Base-by-base conservation (phyloP, 495 filamentous ascomycete genomes). In the Penicillium verhagenii region DNA sequence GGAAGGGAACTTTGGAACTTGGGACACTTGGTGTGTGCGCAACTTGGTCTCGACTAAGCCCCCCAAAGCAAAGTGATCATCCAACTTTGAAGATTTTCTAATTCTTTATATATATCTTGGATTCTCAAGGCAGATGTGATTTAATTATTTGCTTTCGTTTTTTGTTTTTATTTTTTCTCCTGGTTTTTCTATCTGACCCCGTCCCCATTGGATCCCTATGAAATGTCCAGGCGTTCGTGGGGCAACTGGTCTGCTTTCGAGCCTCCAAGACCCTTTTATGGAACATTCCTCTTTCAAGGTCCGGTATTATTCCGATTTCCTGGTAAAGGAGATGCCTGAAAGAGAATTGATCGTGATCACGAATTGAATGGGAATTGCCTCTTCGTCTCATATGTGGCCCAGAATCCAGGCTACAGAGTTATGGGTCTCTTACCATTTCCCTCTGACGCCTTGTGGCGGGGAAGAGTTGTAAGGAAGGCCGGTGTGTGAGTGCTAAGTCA, bases 1-100 rank as follows among this genome's bases (percentile, higher is more conserved):
- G 63, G 66, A 64, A n/a, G n/a, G n/a, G n/a, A n/a, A n/a, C n/a
- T n/a, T n/a, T n/a, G n/a, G n/a, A n/a, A n/a, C n/a, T 67, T 65
- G 64, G 63, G 66, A 64, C 67, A 61, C 50, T 46, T 54, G 60
- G 64, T 67, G 61, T 62, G 63, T 67, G 64, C 64, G 58, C 52
- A 35, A 31, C 18, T 43, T 47, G 50, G 54, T 44, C 45, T 59
- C 42, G 38, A 43, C 53, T 55, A 54, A 42, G 35, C 57, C 52
- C 54, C 50, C 59, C 59, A 47, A 48, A 63, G 56, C 39, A 51
- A 53, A 13, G 46, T 47, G 16, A 20, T 47, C 48, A 1, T 24
- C 43, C 29, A 31, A 48, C 5, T 5, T 23, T 25, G 9, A 14
- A 18, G 38, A 10, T n/a, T n/a, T n/a, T n/a, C n/a, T n/a, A n/a